Evolutionary conservation across 2,329 filamentous ascomycete genomes (phyloP), one percentile per base, ranked within the genome.

Genomic region (Penicillium sp.): DNA sequence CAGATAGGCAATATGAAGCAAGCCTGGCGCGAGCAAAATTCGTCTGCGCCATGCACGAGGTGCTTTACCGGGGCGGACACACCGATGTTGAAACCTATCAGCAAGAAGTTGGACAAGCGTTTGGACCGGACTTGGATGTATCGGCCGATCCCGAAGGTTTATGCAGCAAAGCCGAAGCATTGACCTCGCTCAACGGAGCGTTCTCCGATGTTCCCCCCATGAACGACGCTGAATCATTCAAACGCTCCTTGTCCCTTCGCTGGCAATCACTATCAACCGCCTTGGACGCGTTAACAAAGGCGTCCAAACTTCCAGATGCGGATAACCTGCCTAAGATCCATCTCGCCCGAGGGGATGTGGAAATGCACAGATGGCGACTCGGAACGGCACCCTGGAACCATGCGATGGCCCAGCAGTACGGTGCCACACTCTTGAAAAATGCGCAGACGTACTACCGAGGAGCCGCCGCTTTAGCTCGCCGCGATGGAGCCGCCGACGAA

Each of bases 391-490:
- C 79, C 1, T 74, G 65, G 61, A 68, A 71, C 22, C 72, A 77
- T 44, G 60, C 67, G 4, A 59, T 74, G 43, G 74, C 77, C 4
- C 63, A 69, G 24, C 74, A 74, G 43, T 78, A 80, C 60, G 70
- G 68, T 4, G 58, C 68, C 5, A 78, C 74, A 2, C 67, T 84
- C 11, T 63, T 81, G 33, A 76, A 76, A 48, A 85, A 85, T 57
- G 80, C 82, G 1, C 76, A 79, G 54, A 81, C 77, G 5, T 84
- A 81, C 60, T 85, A 82, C 59, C 76, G 79, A 18, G 81, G 81
- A 35, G 81, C 79, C 11, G 70, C 71, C 33, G 71, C 70, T 31
- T 55, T 74, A 7, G 72, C 72, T 4, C 64, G 63, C 27, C 66
- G 71, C 46, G 71, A 73, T 35, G 77, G 76, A 13, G 70, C 73